phyloP scores from a whole-genome alignment of 106 monocot species.

The Phalaenopsis aphrodite region DNA sequence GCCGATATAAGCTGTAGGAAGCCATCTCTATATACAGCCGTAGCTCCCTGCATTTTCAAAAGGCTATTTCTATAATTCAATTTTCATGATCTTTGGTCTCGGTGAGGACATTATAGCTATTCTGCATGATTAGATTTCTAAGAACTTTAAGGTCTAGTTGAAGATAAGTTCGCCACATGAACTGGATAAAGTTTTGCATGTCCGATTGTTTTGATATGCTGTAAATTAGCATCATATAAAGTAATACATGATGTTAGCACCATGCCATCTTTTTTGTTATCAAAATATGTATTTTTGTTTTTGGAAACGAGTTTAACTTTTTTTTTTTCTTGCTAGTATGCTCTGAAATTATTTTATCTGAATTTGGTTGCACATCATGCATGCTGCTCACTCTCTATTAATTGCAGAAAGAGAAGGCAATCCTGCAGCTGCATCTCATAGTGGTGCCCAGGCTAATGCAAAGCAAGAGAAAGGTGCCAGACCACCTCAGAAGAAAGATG shows the following conservation, averaged over 20 bases:
- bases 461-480: slow-evolving; percentile 41
- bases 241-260: not conserved
- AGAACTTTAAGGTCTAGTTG: not conserved
- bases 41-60: too few relatives aligned
- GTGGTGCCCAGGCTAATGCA: slow-evolving; percentile 14
- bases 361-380: not conserved
- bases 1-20: too few relatives aligned
- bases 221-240: not conserved
- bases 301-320: not conserved
- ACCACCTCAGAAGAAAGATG: slow-evolving; percentile 66
- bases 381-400: not conserved
- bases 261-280: not conserved
- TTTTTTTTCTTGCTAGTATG: not conserved
- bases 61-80: too few relatives aligned
- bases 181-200: not conserved
- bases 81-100: too few relatives aligned
- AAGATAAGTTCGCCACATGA: not conserved
- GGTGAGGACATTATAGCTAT: too few relatives aligned
- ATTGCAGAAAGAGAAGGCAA: not conserved
- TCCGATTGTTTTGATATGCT: not conserved
- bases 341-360: not conserved
- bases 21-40: too few relatives aligned
- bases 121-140: not conserved
- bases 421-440: not conserved
- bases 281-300: not conserved